A percentile compares a stretch with the other conserved stretches of the same genome.
These are phyloP conservation scores for Alternaria sp. DNA, from an alignment of 2,329 filamentous ascomycete genomes.

Conservation along the genomic window DNA sequence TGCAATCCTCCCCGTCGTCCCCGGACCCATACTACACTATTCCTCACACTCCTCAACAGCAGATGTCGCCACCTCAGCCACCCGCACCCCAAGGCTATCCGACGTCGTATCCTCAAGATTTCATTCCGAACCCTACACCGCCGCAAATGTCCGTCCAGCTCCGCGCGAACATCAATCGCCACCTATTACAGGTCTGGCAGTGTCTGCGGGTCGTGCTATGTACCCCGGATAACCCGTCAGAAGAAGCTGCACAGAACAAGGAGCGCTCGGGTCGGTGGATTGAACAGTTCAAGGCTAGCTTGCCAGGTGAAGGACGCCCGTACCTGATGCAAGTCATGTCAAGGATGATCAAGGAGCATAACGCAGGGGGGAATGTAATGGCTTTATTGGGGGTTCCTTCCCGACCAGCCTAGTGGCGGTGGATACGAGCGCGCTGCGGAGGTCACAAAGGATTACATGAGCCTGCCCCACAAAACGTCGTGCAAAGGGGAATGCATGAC, in stretches of 20 bases:
- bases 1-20: background rate
- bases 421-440: background rate
- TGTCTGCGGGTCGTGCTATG: background rate
- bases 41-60: background rate
- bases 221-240: background rate
- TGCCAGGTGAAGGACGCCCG: background rate
- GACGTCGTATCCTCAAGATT: background rate
- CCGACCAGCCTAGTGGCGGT: background rate
- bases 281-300: background rate
- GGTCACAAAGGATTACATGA: background rate
- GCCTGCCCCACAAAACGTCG: background rate
- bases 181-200: slow-evolving; percentile 1
- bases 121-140: background rate
- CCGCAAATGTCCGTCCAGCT: background rate
- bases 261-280: background rate
- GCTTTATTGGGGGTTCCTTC: background rate
- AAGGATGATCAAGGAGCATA: background rate
- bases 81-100: background rate
- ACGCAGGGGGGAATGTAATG: slow-evolving; percentile 1
- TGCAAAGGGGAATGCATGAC: background rate
- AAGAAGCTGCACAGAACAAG: background rate
- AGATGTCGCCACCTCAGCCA: background rate
- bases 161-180: background rate
- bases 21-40: background rate
- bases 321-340: slow-evolving; percentile 2